Percentiles rank a stretch among this genome's conserved stretches.
Evolutionary conservation across 2,329 filamentous ascomycete genomes (phyloP).

Genomic region (Phyllosticta capitalensis): DNA sequence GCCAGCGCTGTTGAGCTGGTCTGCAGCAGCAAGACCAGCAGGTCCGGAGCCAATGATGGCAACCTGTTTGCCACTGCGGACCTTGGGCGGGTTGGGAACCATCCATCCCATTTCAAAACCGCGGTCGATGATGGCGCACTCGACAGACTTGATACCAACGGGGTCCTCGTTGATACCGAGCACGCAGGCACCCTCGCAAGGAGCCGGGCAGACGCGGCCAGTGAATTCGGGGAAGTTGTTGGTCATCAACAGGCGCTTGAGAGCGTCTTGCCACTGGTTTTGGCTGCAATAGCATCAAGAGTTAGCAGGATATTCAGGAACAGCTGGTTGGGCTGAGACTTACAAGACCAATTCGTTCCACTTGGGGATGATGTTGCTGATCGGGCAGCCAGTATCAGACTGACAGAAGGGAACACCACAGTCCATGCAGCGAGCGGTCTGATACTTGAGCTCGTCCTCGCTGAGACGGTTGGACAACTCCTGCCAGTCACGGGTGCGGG

Average conservation of each 20-base stretch:
- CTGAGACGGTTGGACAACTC: slow-evolving; percentile 80
- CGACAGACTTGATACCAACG: slow-evolving; percentile 96
- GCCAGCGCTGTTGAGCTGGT: slow-evolving; percentile 89
- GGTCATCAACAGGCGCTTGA: slow-evolving; percentile 86
- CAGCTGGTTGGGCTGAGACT: too few species aligned
- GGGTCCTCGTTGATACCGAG: slow-evolving; percentile 95
- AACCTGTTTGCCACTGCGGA: slow-evolving; percentile 78
- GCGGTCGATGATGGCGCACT: slow-evolving; percentile 94
- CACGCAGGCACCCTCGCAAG: slow-evolving; percentile 92
- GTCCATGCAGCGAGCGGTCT: slow-evolving; percentile 96
- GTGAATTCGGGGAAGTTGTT: slow-evolving; percentile 99
- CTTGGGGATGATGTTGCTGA: slow-evolving; percentile 95
- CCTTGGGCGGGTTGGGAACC: slow-evolving; percentile 67
- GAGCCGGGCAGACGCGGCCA: slow-evolving; percentile 90
- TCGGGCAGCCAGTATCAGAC: slow-evolving; percentile 89
- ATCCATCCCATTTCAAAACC: slow-evolving; percentile 99
- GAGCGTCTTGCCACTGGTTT: slow-evolving; percentile 79
- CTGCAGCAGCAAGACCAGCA: slow-evolving; percentile 78
- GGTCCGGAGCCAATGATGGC: slow-evolving; percentile 89
- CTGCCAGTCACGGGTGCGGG: slow-evolving; percentile 83
- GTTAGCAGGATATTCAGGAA: too few species aligned
- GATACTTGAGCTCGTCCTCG: slow-evolving; percentile 93
- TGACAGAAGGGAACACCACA: slow-evolving; percentile 98
- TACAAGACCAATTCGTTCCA: slow-evolving; percentile 74
- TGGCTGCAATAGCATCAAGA: too few species aligned